A percentile compares a stretch with the other conserved stretches of the same genome.
Conservation (phyloP, 2,329 filamentous ascomycete genomes). For the Penicillium sp. region DNA sequence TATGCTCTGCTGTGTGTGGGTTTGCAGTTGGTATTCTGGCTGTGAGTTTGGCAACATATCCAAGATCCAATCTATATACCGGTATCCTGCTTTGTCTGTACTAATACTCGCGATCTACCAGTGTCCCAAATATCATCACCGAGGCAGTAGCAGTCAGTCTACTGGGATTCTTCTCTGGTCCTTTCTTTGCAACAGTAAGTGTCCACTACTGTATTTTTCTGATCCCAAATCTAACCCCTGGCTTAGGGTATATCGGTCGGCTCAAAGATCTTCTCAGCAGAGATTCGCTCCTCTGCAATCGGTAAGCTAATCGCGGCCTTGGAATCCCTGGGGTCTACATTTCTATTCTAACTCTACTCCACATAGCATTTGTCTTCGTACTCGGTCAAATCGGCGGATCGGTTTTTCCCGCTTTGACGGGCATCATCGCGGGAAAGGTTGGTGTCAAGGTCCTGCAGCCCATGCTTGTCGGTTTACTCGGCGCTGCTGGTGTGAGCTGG, state of each 20-base stretch:
- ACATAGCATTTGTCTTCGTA: conserved; percentile 51
- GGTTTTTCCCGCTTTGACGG: conserved; percentile 56
- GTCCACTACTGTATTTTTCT: not conserved
- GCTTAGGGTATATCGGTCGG: conserved; percentile 48
- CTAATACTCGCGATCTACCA: not conserved
- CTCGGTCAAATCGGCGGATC: conserved; percentile 56
- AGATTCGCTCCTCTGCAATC: conserved; percentile 49
- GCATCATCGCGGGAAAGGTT: conserved; percentile 46
- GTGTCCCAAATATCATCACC: conserved; percentile 45
- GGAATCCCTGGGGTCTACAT: no score
- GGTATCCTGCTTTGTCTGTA: not conserved
- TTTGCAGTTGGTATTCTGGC: conserved; percentile 60
- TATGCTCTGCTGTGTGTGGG: conserved; percentile 53
- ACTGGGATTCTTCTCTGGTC: conserved; percentile 58
- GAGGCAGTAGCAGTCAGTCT: conserved; percentile 55
- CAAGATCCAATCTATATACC: not conserved
- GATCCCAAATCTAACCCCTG: not conserved
- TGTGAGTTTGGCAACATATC: conserved; percentile 24
- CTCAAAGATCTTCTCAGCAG: conserved; percentile 50
- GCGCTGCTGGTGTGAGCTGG: conserved; percentile 49
- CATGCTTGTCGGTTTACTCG: conserved; percentile 49
- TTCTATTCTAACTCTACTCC: not conserved
- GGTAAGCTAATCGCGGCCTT: conserved; percentile 22
- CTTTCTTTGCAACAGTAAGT: conserved; percentile 55
- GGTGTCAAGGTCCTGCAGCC: conserved; percentile 53